Base-by-base conservation (phyloP, 1,284 basidiomycete genomes). In the Neonothopanus nambi region DNA sequence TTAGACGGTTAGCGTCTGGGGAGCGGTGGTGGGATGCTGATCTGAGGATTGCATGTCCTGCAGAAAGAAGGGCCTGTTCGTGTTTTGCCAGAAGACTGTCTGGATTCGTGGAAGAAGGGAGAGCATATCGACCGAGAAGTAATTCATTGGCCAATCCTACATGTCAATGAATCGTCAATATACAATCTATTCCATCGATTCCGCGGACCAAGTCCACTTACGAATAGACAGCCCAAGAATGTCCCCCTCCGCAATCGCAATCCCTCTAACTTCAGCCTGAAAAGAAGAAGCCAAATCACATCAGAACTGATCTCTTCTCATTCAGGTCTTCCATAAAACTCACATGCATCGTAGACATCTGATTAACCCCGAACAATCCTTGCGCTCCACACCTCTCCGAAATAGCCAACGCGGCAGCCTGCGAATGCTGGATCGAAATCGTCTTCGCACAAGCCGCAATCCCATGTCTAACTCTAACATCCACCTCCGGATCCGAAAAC, bases 361-460 rank as follows among this genome's bases (percentile, higher is more conserved):
- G 72, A 55, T 80, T 80, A 44, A 69, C 63, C 12, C 65, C 70
- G 49, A 74, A 75, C 1, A 80, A 61, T 0, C 79, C 78, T 61
- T 79, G 79, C 1, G 77, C 78, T 15, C 79, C 79, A 51, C 75
- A 77, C 9, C 78, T 66, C n/a, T 81, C 78, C 1, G 70, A 65
- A 3, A 81, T 61, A 1, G 59, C 57, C 5, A 72, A 48, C 21
- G 60, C 59, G 0, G 63, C 62, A 18, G 61, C 54, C 51, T 72
- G 69, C 18, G 65, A 61, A 38, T 69, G 65, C 43, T 70, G 66
- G 9, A 72, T 54, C 46, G 67, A 1, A 74, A 64, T 0, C n/a
- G n/a, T n/a, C n/a, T n/a, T n/a, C n/a, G n/a, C n/a, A n/a, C n/a
- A n/a, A n/a, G n/a, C n/a, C n/a, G 75, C 76, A 30, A 80, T 65